Evolutionary conservation across 176 grass and related monocot genomes (phyloP), one percentile per base, ranked within the genome.

Genomic region (Carex kokanica): DNA sequence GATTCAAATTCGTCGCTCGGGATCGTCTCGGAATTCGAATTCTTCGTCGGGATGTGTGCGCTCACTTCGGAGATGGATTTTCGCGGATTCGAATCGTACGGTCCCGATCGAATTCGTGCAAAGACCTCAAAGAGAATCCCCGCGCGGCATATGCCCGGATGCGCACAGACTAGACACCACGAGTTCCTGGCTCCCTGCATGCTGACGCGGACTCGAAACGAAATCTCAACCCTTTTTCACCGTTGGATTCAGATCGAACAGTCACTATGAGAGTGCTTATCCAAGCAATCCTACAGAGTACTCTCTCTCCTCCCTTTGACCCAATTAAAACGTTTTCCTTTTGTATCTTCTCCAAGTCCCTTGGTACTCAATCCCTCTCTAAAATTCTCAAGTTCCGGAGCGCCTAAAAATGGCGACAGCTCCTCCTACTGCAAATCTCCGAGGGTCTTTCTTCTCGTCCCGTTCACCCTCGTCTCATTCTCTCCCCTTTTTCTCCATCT

Each of bases 381-480:
- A 38, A 38, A 47, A 77, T 34, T 75, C 60, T 38, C 1, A 9
- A 77, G 12, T 83, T 63, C 2, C 34, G 0, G 11, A 8, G 47
- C 47, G 5, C 45, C 41, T 53, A 25, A 53, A 66, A 36, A 88
- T 88, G 86, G 82, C 73, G 61, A 31, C 63, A 9, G 57, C 61
- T 9, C 83, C 74, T 24, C 7, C 82, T 55, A 14, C 66, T 27
- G 20, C 34, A 0, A 40, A 45, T 38, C 85, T 80, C 64, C 85
- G 72, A 27, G 65, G 25, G 25, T 55, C 47, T 38, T 53, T 54
- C 53, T 80, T 68, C 34, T 56, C 79, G 31, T 84, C 70, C 78
- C 21, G 70, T 84, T 64, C 51, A 75, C 1, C 74, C 54, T 74
- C 24, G 40, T 47, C 85, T 85, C 62, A 51, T 84, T 81, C 18